Evolutionary conservation across 768 basidiomycete genomes (phyloP).

Genomic region (Boletus sensibilis): DNA sequence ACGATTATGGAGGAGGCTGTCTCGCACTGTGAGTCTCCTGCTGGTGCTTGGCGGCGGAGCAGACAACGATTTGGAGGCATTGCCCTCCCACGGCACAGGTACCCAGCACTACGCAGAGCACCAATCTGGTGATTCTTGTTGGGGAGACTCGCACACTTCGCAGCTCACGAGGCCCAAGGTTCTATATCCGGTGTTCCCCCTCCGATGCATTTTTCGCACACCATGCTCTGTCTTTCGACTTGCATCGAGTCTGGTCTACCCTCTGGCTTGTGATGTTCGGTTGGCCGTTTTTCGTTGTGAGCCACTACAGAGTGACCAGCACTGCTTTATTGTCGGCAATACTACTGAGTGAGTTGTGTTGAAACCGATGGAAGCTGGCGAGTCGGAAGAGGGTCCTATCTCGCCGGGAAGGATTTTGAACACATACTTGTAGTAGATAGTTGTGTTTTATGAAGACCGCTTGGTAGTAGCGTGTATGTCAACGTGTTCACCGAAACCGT

Average conservation of each 20-base stretch:
- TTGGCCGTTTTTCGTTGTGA: neutral
- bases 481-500: conserved; percentile 15
- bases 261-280: neutral
- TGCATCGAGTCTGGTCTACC: neutral
- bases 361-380: neutral
- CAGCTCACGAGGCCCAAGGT: neutral
- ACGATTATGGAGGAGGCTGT: too few species aligned
- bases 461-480: conserved; percentile 3
- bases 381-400: neutral
- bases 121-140: neutral
- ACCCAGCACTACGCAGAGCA: neutral
- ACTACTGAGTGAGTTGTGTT: neutral
- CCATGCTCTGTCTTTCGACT: neutral
- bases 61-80: neutral
- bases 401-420: neutral
- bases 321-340: neutral
- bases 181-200: neutral
- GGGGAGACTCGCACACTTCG: neutral
- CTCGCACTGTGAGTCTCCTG: neutral
- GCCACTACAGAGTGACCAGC: neutral
- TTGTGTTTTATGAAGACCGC: neutral
- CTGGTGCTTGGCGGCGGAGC: neutral
- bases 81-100: too few species aligned
- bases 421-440: neutral
- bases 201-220: neutral